Percentiles rank a stretch among this genome's conserved stretches.
These are phyloP conservation scores for Boletus rubroflammeus DNA, from an alignment of 768 basidiomycete species.

Conservation along the genomic window DNA sequence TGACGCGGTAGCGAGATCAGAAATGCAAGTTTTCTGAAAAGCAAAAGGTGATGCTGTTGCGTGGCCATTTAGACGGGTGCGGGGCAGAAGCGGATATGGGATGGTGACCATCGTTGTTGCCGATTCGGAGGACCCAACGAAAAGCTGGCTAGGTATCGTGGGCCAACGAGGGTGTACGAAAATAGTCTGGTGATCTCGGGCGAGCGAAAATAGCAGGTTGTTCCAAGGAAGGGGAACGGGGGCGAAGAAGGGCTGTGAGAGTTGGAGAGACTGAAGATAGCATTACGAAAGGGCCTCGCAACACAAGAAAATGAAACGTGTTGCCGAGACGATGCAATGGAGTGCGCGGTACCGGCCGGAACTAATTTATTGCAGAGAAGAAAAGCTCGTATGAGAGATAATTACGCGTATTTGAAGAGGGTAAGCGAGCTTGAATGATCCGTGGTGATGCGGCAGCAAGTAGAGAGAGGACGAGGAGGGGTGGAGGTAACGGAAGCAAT, in stretches of 20 bases:
- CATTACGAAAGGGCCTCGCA: slow-evolving; percentile 2
- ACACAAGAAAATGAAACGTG: background rate
- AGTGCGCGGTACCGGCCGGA: slow-evolving; percentile 18
- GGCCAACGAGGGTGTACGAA: slow-evolving; percentile 7
- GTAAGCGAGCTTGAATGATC: slow-evolving; percentile 5
- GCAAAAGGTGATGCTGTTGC: background rate
- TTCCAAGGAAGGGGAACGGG: slow-evolving; percentile 6
- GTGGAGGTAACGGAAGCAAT: slow-evolving; percentile 1
- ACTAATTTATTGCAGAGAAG: slow-evolving; percentile 1
- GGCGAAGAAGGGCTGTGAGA: slow-evolving; percentile 3
- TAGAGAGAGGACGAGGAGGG: background rate
- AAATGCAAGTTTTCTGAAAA: background rate
- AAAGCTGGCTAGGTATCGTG: background rate
- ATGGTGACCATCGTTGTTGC: background rate
- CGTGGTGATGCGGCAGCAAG: slow-evolving; percentile 3
- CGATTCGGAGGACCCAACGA: background rate
- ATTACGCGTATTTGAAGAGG: background rate
- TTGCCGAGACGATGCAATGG: background rate
- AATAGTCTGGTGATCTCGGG: slow-evolving; percentile 17
- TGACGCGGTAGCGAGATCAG: background rate
- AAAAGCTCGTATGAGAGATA: background rate
- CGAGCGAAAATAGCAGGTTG: slow-evolving; percentile 10
- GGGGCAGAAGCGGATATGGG: background rate
- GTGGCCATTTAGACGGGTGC: background rate
- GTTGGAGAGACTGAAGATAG: background rate